These are phyloP conservation scores for Fomitiporia mediterranea DNA, from an alignment of 1,284 basidiomycete species.

Conservation along the genomic window DNA sequence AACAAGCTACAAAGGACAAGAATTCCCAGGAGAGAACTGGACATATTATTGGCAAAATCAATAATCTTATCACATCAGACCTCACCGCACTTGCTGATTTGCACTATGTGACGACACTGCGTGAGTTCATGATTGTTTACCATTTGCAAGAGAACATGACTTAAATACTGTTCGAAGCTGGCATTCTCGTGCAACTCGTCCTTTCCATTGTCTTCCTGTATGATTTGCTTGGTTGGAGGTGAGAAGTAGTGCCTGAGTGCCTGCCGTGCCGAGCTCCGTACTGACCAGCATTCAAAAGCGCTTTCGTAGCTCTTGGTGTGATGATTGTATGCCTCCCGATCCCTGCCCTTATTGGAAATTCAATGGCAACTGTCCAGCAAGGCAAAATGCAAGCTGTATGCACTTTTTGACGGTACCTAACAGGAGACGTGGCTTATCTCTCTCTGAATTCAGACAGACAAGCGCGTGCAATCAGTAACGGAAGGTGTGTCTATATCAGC, in stretches of 20 bases:
- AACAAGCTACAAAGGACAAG: neutral
- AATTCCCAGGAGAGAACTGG: conserved; percentile 22
- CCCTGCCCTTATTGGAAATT: conserved; percentile 26
- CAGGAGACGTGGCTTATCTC: neutral
- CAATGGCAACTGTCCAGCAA: conserved; percentile 22
- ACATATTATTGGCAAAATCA: conserved; percentile 37
- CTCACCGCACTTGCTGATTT: conserved; percentile 21
- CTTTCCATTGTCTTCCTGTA: conserved; percentile 30
- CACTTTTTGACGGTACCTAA: neutral
- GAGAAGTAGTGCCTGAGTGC: neutral
- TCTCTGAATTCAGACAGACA: conserved; percentile 29
- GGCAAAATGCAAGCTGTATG: conserved; percentile 23
- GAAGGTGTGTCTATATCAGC: conserved; percentile 25
- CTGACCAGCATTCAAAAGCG: conserved; percentile 18
- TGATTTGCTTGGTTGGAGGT: conserved; percentile 26
- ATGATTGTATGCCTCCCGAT: conserved; percentile 35
- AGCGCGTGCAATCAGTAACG: conserved; percentile 35
- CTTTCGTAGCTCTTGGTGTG: conserved; percentile 35
- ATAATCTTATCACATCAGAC: conserved; percentile 29
- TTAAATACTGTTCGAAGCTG: conserved; percentile 16
- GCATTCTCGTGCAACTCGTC: conserved; percentile 27
- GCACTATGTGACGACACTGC: conserved; percentile 13
- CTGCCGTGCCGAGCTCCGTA: too few species aligned
- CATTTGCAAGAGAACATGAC: too few species aligned
- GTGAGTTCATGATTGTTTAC: conserved; percentile 20